Base-by-base conservation (phyloP, 2,329 filamentous ascomycete genomes). In the Fusarium odoratissimum region DNA sequence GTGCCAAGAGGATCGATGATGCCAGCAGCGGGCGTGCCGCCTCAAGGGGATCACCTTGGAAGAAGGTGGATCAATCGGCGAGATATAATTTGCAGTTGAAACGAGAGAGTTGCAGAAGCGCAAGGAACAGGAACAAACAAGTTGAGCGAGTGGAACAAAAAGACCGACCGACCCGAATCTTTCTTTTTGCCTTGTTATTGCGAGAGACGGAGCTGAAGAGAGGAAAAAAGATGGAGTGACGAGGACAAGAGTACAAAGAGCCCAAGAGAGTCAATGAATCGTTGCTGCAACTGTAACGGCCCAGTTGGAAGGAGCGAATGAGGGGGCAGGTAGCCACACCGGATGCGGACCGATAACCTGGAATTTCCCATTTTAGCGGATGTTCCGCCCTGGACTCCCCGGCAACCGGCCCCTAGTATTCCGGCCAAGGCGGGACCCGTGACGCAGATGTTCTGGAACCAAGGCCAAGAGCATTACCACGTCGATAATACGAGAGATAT, bases 281-380 rank as follows among this genome's bases (percentile, higher is more conserved):
- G 74, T 63, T 75, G 72, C 61, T 75, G 65, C 65, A 72, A 69
- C 67, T 74, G 70, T 66, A 75, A 76, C 72, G 67, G 69, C 67
- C 58, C 63, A 69, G 64, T 62, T 55, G 38, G 64, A 68, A 71
- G 49, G 67, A 75, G 49, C 71, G 68, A 77, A 75, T 75, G 72
- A 64, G 55, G 64, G 46, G 37, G 28, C 55, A 60, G 33, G 65
- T 57, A 23, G 69, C 67, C 75, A 76, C 60, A 67, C 72, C 75
- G 64, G 73, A 77, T 71, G 74, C 66, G 71, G 74, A 63, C 66
- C 74, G 68, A 75, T 62, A 67, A 67, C 70, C 65, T 64, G 64
- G 61, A 67, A 58, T 46, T 60, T 42, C 62, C 73, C 70, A 64
- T 60, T 72, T 71, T 74, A 76, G 75, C 65, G 69, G 62, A 31